Evolutionary conservation across 2,329 filamentous ascomycete genomes (phyloP).

Genomic region (Pseudopyricularia javanii): DNA sequence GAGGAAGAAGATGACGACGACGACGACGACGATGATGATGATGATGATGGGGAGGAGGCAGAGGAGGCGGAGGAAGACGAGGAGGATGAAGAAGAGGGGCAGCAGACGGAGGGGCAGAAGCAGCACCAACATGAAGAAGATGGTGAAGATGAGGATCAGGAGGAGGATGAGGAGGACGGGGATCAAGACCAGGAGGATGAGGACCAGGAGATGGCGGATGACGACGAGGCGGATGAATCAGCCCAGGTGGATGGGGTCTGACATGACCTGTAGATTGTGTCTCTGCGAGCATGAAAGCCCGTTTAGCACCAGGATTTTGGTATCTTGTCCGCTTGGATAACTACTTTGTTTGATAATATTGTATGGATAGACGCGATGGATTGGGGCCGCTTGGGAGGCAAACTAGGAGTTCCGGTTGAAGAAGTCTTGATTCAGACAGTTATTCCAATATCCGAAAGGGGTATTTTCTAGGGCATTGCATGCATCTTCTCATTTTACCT

Average conservation of each 20-base stretch:
- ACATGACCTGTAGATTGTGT: neutral
- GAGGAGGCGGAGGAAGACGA: conserved; percentile 3
- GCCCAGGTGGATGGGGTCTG: conserved; percentile 11
- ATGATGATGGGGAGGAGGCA: neutral
- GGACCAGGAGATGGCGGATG: conserved; percentile 8
- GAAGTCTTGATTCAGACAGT: no score
- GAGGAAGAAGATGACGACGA: conserved; percentile 6
- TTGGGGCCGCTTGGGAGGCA: no score
- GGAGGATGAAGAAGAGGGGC: conserved; percentile 7
- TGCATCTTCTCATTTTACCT: neutral
- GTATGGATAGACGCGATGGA: no score
- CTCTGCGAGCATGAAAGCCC: neutral
- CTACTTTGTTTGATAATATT: neutral
- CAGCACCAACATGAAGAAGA: conserved; percentile 18
- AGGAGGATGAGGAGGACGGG: neutral
- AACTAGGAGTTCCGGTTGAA: no score
- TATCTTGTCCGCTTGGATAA: neutral
- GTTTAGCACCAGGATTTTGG: neutral
- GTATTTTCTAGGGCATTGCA: neutral
- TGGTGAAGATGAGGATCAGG: conserved; percentile 12
- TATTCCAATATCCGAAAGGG: no score
- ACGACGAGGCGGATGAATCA: conserved; percentile 5
- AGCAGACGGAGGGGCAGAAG: conserved; percentile 8
- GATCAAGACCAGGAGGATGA: conserved; percentile 3
- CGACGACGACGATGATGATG: conserved; percentile 4